These are phyloP conservation scores for Uronychia setigera DNA, from an alignment of 73 alveolate genomes.

Conservation along the genomic window DNA sequence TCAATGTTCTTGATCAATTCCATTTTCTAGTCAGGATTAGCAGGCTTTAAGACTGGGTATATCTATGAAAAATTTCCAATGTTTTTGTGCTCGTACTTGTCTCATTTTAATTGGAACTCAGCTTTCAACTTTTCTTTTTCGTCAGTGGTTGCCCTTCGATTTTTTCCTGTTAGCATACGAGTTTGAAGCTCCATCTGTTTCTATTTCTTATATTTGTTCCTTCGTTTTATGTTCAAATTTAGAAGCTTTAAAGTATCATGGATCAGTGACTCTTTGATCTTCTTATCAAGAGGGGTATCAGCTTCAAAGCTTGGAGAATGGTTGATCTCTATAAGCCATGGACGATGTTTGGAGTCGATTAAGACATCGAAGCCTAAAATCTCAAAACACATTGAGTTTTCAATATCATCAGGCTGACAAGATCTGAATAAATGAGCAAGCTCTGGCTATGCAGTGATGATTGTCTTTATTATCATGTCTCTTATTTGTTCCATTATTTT, in stretches of 20 bases:
- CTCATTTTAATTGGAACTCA: no score
- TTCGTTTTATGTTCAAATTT: background rate
- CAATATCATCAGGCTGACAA: slow-evolving; percentile 53
- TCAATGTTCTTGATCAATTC: no score
- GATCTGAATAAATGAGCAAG: slow-evolving; percentile 40
- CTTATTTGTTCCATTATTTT: slow-evolving; percentile 46
- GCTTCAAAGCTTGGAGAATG: slow-evolving; percentile 53
- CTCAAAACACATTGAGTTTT: slow-evolving; percentile 57
- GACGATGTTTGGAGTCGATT: slow-evolving; percentile 35
- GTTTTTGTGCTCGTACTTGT: no score
- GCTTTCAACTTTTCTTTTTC: no score
- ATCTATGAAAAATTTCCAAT: no score
- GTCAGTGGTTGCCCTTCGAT: no score
- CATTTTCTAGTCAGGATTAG: no score
- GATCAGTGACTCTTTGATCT: slow-evolving; percentile 34
- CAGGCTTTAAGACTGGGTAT: no score
- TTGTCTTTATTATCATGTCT: slow-evolving; percentile 59
- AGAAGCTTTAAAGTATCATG: slow-evolving; percentile 45
- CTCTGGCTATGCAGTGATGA: slow-evolving; percentile 50
- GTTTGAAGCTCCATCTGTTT: no score
- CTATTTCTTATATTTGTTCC: no score
- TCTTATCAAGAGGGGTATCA: slow-evolving; percentile 51
- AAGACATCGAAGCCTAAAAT: slow-evolving; percentile 55
- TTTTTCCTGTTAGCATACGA: no score
- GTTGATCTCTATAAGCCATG: slow-evolving; percentile 55